Evolutionary conservation across 1,284 basidiomycete genomes (phyloP).

Genomic region (Papiliotrema fonsecae): DNA sequence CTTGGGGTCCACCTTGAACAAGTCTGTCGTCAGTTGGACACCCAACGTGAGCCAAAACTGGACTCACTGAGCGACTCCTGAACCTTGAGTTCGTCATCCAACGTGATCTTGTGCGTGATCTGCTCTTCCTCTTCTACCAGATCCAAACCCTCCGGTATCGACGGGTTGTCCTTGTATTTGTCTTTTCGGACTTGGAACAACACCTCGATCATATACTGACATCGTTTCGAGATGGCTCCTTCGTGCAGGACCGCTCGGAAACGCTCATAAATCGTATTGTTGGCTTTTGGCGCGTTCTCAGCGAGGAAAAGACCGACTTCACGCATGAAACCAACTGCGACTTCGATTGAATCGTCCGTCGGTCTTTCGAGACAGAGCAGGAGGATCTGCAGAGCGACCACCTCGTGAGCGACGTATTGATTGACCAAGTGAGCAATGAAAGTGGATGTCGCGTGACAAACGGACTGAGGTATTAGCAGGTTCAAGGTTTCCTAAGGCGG

Average conservation of each 20-base stretch:
- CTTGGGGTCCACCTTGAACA: conserved; percentile 92
- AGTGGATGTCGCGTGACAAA: conserved; percentile 89
- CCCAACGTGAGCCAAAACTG: neutral
- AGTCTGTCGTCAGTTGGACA: conserved; percentile 55
- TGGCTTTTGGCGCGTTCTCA: conserved; percentile 92
- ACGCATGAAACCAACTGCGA: conserved; percentile 94
- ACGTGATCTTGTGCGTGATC: conserved; percentile 85
- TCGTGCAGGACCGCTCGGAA: conserved; percentile 97
- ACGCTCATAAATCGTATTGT: conserved; percentile 86
- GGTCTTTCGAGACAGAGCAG: conserved; percentile 90
- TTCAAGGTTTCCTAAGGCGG: neutral
- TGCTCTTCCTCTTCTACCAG: conserved; percentile 96
- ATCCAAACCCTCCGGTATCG: conserved; percentile 87
- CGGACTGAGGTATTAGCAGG: conserved; percentile 54
- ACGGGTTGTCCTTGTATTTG: conserved; percentile 97
- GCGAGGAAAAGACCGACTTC: conserved; percentile 93
- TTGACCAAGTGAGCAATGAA: conserved; percentile 98
- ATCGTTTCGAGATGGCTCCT: conserved; percentile 87
- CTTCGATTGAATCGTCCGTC: conserved; percentile 96
- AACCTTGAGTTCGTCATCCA: conserved; percentile 89
- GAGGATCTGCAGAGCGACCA: conserved; percentile 91
- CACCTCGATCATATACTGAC: conserved; percentile 99
- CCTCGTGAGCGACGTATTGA: conserved; percentile 88
- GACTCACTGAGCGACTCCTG: conserved; percentile 85
- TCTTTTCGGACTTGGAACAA: conserved; percentile 97